phyloP scores from a whole-genome alignment of 345 rosid species.

The Moricandia arvensis region DNA sequence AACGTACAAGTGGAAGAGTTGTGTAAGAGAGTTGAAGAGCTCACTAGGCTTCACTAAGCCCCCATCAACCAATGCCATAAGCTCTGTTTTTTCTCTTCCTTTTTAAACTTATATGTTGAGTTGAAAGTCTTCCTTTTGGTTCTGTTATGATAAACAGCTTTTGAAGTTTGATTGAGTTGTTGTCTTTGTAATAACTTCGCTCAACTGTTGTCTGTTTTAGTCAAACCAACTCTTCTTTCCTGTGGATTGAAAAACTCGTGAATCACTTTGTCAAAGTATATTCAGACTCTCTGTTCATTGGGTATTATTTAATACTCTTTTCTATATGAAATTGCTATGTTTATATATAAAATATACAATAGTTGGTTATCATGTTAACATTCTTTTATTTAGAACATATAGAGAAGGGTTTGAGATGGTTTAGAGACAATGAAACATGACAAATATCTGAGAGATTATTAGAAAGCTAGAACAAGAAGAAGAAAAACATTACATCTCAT shows the following conservation, averaged over 20 bases:
- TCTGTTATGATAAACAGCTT: neutral
- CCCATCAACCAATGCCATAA: neutral
- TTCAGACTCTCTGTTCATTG: no score
- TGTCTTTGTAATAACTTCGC: constrained; percentile 13
- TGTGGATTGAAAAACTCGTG: neutral
- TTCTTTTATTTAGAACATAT: no score
- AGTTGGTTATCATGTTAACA: no score
- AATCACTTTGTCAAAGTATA: neutral
- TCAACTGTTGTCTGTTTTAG: neutral
- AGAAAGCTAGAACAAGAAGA: neutral
- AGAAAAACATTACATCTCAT: neutral
- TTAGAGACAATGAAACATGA: neutral
- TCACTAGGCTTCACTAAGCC: constrained; percentile 77
- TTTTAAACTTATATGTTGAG: neutral
- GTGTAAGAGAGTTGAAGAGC: constrained; percentile 75
- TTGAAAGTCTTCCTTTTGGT: neutral
- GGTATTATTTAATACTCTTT: no score
- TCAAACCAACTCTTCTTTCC: neutral
- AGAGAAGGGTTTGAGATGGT: no score
- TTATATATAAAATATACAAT: no score
- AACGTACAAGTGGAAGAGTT: constrained; percentile 44
- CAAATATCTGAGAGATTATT: neutral
- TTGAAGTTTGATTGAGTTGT: constrained; percentile 12
- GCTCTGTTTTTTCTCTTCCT: neutral
- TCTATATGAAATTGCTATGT: no score